Base-by-base conservation (phyloP, 2,329 filamentous ascomycete genomes). In the Juglanconis oblonga region DNA sequence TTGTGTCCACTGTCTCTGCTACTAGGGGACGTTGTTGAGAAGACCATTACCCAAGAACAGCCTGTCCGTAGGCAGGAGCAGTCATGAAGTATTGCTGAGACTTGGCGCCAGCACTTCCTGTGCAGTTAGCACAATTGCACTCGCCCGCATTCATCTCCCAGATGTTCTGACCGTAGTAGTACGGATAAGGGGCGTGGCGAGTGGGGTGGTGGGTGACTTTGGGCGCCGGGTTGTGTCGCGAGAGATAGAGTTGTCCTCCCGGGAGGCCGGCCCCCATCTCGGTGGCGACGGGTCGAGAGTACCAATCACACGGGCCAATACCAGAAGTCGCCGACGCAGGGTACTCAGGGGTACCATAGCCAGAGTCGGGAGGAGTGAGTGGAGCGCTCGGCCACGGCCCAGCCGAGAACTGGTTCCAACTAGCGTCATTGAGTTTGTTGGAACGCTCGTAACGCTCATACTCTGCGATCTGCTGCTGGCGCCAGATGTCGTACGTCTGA, bases 301-400 rank as follows among this genome's bases (percentile, higher is more conserved):
- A 84, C 81, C 81, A 86, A 48, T 86, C 83, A 10, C 62, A 86
- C 40, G 77, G 80, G 29, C 78, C 74, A 58, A 84, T 85, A 64
- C 77, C 76, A 1, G 82, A 80, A 0, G 82, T 77, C 4, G 83
- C 80, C 47, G 83, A 85, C 70, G 81, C 79, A 52, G 77, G 73
- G 64, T 85, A 84, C 65, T 86, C 83, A 4, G 84, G 84, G 0
- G 83, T 87, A 48, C 83, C 82, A 59, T 86, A 86, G 5, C 84
- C 84, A 24, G 84, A 86, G 64, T 86, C 84, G 1, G 84, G 84
- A 2, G 84, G 84, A 0, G 84, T 86, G 59, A 86, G 72, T 6
- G 82, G 82, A 11, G 72, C 61, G 6, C 55, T 57, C 29, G 67
- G 65, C 77, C 77, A 75, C 13, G 79, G 75, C 42, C 71, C 68